phyloP scores from a whole-genome alignment of 2,329 filamentous ascomycete species.

The Tolypocladium capitatum region DNA sequence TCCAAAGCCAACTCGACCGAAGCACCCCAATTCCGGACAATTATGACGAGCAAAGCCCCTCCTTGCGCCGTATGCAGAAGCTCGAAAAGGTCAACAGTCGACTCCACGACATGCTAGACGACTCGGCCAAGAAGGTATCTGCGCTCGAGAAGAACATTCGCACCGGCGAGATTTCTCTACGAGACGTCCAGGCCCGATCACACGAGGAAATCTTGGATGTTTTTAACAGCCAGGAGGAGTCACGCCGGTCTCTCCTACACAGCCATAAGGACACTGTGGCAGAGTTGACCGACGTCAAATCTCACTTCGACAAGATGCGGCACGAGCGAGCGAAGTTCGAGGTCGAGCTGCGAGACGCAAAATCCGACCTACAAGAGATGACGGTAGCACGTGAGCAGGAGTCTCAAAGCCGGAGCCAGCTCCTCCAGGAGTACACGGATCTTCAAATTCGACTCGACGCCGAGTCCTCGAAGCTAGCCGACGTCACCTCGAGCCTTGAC shows the following conservation, averaged over 20 bases:
- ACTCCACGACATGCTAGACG: slow-evolving; percentile 87
- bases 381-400: slow-evolving; percentile 72
- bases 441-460: slow-evolving; percentile 86
- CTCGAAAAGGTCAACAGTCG: slow-evolving; percentile 84
- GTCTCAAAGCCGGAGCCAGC: slow-evolving; percentile 70
- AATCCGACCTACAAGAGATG: slow-evolving; percentile 74
- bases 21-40: slow-evolving; percentile 48
- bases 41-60: slow-evolving; percentile 68
- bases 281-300: slow-evolving; percentile 77
- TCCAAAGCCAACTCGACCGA: slow-evolving; percentile 75
- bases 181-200: slow-evolving; percentile 83
- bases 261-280: slow-evolving; percentile 75
- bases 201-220: slow-evolving; percentile 90
- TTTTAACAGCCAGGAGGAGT: slow-evolving; percentile 85
- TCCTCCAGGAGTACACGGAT: slow-evolving; percentile 85
- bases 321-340: slow-evolving; percentile 68
- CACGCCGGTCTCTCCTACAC: slow-evolving; percentile 66
- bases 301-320: slow-evolving; percentile 74
- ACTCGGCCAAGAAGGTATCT: slow-evolving; percentile 86
- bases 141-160: slow-evolving; percentile 76
- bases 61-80: slow-evolving; percentile 70
- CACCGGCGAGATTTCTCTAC: slow-evolving; percentile 74
- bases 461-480: slow-evolving; percentile 71
- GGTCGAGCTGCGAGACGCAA: slow-evolving; percentile 73
- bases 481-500: slow-evolving; percentile 70